A percentile compares a stretch with the other conserved stretches of the same genome.
Evolutionary conservation across 805 yeast species (phyloP).

Genomic region (Metschnikowia vanudenii): DNA sequence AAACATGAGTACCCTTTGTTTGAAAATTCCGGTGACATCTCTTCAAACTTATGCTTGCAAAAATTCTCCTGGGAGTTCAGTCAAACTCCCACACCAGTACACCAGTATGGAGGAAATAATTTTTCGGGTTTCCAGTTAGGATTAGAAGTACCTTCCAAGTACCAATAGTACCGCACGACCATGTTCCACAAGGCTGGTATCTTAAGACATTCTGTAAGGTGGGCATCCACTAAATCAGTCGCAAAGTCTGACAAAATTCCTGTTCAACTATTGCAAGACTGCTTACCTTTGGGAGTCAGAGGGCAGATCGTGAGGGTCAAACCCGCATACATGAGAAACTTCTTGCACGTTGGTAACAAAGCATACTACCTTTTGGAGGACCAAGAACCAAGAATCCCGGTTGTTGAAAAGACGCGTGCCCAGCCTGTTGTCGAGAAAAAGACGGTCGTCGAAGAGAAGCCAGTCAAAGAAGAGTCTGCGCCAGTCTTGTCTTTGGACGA

Average conservation of each 20-base stretch:
- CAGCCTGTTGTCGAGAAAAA: slow-evolving; percentile 5
- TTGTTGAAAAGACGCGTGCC: slow-evolving; percentile 28
- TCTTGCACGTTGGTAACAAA: slow-evolving; percentile 64
- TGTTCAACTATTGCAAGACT: slow-evolving; percentile 74
- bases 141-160: not conserved
- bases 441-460: slow-evolving; percentile 8
- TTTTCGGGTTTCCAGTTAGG: not conserved
- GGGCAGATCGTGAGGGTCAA: slow-evolving; percentile 77
- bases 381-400: slow-evolving; percentile 40
- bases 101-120: slow-evolving; percentile 3
- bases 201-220: slow-evolving; percentile 16
- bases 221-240: slow-evolving; percentile 16
- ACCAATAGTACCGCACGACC: not conserved
- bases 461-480: slow-evolving; percentile 4
- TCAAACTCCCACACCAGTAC: slow-evolving; percentile 3
- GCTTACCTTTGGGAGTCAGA: slow-evolving; percentile 57
- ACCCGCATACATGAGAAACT: slow-evolving; percentile 82
- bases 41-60: too few species aligned
- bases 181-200: slow-evolving; percentile 14
- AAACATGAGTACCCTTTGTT: too few species aligned
- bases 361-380: slow-evolving; percentile 61
- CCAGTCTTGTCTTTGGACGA: slow-evolving; percentile 39
- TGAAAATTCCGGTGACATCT: too few species aligned
- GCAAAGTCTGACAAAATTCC: slow-evolving; percentile 44
- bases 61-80: too few species aligned